These are phyloP conservation scores for Pythium vanterpoolii DNA, from an alignment of 352 stramenopile genomes.

Conservation along the genomic window DNA sequence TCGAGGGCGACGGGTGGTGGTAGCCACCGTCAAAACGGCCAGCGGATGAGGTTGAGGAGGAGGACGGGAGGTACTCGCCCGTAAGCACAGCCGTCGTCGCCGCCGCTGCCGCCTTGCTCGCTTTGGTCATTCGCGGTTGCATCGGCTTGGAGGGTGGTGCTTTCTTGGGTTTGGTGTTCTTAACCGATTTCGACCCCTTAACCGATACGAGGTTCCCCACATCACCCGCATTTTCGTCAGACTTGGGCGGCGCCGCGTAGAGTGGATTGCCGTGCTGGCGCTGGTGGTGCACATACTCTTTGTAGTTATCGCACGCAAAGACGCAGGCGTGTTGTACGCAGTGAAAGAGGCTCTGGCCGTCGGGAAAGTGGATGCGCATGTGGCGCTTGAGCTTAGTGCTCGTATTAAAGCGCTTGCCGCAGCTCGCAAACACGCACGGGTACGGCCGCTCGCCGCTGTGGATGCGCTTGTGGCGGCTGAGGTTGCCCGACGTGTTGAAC, in stretches of 20 bases:
- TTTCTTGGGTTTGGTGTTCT: neutral
- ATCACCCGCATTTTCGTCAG: too few species aligned
- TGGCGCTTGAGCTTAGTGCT: slow-evolving; percentile 87
- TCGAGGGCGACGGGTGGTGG: slow-evolving; percentile 12
- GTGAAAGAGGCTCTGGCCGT: slow-evolving; percentile 70
- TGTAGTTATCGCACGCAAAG: slow-evolving; percentile 82
- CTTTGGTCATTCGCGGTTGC: slow-evolving; percentile 9
- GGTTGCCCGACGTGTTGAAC: slow-evolving; percentile 87
- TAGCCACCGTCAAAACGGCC: too few species aligned
- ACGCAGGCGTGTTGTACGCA: slow-evolving; percentile 53
- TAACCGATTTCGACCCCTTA: too few species aligned
- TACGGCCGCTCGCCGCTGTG: slow-evolving; percentile 83
- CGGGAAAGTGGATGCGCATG: slow-evolving; percentile 85
- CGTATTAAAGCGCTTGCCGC: slow-evolving; percentile 85
- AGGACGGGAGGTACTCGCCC: too few species aligned
- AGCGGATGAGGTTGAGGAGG: too few species aligned
- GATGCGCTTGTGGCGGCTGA: slow-evolving; percentile 86
- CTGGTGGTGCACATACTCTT: slow-evolving; percentile 79
- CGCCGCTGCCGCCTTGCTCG: too few species aligned
- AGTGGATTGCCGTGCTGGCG: too few species aligned
- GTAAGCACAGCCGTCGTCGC: too few species aligned
- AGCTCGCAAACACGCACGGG: slow-evolving; percentile 69
- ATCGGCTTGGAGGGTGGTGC: neutral
- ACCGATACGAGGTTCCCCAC: neutral
- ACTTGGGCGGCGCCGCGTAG: too few species aligned